Percentiles rank a stretch among this genome's conserved stretches.
These are phyloP conservation scores for Colletotrichum melonis DNA, from an alignment of 2,329 filamentous ascomycete genomes.

Conservation along the genomic window DNA sequence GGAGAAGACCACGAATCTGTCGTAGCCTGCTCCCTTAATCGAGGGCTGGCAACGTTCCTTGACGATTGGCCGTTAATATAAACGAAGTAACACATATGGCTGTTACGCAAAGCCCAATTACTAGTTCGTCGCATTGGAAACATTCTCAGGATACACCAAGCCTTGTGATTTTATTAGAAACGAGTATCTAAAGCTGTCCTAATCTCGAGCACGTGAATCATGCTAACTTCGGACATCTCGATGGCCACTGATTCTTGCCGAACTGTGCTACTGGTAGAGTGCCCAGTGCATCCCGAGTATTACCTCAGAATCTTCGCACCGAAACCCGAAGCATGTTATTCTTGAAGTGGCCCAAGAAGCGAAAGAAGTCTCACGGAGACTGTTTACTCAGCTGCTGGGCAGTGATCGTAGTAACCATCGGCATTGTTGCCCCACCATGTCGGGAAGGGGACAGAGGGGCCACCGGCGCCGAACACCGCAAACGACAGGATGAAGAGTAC, in stretches of 20 bases:
- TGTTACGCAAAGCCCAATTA: neutral
- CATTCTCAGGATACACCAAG: too few species aligned
- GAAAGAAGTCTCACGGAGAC: too few species aligned
- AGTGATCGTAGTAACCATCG: slow-evolving; percentile 60
- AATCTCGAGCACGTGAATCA: too few species aligned
- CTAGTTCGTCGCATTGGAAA: too few species aligned
- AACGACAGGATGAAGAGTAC: slow-evolving; percentile 66
- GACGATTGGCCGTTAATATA: slow-evolving; percentile 31
- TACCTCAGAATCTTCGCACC: neutral
- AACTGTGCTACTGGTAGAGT: too few species aligned
- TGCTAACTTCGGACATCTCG: too few species aligned
- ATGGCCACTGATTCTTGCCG: too few species aligned
- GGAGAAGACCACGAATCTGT: slow-evolving; percentile 47
- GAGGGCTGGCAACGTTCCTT: slow-evolving; percentile 36
- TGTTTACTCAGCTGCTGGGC: slow-evolving; percentile 45
- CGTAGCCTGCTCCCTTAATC: slow-evolving; percentile 42
- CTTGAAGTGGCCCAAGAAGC: too few species aligned
- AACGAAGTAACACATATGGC: neutral
- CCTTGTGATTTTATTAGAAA: too few species aligned
- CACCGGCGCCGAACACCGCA: slow-evolving; percentile 65
- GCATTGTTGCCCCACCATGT: slow-evolving; percentile 66
- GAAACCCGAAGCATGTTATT: neutral
- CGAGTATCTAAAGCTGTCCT: too few species aligned
- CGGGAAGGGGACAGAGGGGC: slow-evolving; percentile 56
- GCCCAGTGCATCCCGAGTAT: too few species aligned